Percentiles rank a stretch among this genome's conserved stretches.
These are phyloP conservation scores for Zygosaccharomyces kombuchaensis DNA, from an alignment of 805 yeast genomes.

Conservation along the genomic window DNA sequence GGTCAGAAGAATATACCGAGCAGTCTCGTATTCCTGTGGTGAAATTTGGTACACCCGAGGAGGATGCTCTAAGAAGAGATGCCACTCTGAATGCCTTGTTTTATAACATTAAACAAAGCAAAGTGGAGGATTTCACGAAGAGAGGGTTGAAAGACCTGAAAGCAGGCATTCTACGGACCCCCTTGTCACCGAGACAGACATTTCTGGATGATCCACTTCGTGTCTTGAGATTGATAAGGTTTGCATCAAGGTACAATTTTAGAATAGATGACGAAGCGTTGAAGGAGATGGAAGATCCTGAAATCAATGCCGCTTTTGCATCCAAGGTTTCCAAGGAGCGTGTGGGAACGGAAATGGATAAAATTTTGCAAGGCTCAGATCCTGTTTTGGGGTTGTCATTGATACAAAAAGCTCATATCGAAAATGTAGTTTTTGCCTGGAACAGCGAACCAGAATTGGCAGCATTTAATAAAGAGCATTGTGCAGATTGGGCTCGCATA, in stretches of 20 bases:
- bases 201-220: conserved; percentile 93
- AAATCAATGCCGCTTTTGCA: conserved; percentile 54
- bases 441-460: conserved; percentile 24
- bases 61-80: conserved; percentile 91
- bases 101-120: conserved; percentile 64
- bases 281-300: conserved; percentile 57
- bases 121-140: conserved; percentile 82
- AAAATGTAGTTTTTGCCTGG: conserved; percentile 53
- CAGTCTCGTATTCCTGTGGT: conserved; percentile 83
- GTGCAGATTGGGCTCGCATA: conserved; percentile 19
- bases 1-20: conserved; percentile 80
- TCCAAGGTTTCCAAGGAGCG: conserved; percentile 86
- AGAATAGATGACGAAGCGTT: conserved; percentile 54
- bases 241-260: conserved; percentile 76
- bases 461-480: conserved; percentile 20
- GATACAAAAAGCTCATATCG: conserved; percentile 52
- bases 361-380: conserved; percentile 61
- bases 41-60: conserved; percentile 81
- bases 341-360: conserved; percentile 78
- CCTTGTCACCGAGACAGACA: conserved; percentile 78
- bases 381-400: conserved; percentile 61
- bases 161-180: conserved; percentile 75
- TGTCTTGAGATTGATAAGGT: conserved; percentile 77
- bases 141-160: conserved; percentile 69
- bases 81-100: conserved; percentile 93